These are phyloP conservation scores for Hericium rajendrae DNA, from an alignment of 768 basidiomycete genomes.

Conservation along the genomic window DNA sequence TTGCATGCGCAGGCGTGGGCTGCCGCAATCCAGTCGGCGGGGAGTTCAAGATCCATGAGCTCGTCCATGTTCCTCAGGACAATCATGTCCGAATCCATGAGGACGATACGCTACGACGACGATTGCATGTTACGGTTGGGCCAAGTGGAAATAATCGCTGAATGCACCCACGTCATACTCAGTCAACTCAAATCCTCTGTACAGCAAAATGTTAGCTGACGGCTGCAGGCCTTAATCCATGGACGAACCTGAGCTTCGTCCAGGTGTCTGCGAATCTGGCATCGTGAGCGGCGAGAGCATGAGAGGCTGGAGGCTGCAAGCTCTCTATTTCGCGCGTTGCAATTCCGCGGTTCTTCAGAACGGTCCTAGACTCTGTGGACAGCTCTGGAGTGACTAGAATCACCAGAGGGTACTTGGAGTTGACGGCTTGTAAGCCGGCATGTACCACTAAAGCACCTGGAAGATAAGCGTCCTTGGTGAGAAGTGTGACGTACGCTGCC, in stretches of 20 bases:
- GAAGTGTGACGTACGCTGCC: slow-evolving; percentile 62
- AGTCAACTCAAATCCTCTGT: slow-evolving; percentile 51
- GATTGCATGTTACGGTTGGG: not conserved
- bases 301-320: slow-evolving; percentile 39
- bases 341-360: slow-evolving; percentile 48
- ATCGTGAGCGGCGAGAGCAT: slow-evolving; percentile 27
- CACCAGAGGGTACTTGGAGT: slow-evolving; percentile 39
- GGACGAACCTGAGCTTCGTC: slow-evolving; percentile 44
- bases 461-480: slow-evolving; percentile 58
- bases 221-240: not conserved
- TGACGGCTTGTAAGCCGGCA: slow-evolving; percentile 33
- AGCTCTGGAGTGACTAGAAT: slow-evolving; percentile 39
- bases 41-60: slow-evolving; percentile 43
- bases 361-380: slow-evolving; percentile 25
- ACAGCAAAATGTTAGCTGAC: not conserved
- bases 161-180: slow-evolving; percentile 52
- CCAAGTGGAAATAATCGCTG: slow-evolving; percentile 2
- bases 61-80: slow-evolving; percentile 79
- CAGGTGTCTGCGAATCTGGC: slow-evolving; percentile 54
- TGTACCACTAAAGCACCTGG: slow-evolving; percentile 48
- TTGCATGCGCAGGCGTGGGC: slow-evolving; percentile 92
- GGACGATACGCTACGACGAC: slow-evolving; percentile 51
- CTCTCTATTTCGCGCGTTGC: slow-evolving; percentile 46
- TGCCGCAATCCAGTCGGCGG: slow-evolving; percentile 72
- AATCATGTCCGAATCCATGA: slow-evolving; percentile 87